Conservation (phyloP, 164 flowering plant species). For the Sedum album region DNA sequence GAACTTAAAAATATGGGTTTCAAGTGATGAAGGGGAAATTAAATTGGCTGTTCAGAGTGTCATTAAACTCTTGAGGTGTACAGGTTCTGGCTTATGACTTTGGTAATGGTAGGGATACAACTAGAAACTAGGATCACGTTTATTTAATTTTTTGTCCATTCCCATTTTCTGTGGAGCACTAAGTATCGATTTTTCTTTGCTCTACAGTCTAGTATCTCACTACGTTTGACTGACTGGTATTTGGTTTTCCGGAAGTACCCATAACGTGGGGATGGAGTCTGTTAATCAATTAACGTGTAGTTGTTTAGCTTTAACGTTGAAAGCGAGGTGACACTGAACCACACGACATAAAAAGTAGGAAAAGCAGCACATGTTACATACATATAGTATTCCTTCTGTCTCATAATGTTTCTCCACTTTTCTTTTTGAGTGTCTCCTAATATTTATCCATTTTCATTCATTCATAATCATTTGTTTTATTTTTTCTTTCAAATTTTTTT, state of each 20-base stretch:
- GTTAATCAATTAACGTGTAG: no score
- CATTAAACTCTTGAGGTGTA: background rate
- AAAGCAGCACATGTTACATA: conserved; percentile 8
- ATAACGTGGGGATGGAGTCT: background rate
- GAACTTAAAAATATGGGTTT: no score
- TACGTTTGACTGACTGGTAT: background rate
- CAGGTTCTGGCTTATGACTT: background rate
- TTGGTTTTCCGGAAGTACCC: background rate
- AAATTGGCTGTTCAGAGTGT: background rate
- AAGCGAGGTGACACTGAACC: conserved; percentile 1
- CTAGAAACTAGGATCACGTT: background rate
- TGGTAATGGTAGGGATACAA: background rate
- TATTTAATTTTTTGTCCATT: background rate
- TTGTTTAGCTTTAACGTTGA: background rate
- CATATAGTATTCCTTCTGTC: no score
- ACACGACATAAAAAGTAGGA: background rate
- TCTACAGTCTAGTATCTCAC: background rate
- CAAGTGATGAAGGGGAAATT: background rate
- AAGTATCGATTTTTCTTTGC: no score
- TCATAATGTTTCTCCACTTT: no score
- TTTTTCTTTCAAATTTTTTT: no score
- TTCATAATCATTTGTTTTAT: no score
- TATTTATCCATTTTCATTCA: no score
- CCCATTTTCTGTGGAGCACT: no score
- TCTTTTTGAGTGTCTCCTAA: no score